Conservation (phyloP, 352 stramenopile genomes). For the Globisporangium spiculum region DNA sequence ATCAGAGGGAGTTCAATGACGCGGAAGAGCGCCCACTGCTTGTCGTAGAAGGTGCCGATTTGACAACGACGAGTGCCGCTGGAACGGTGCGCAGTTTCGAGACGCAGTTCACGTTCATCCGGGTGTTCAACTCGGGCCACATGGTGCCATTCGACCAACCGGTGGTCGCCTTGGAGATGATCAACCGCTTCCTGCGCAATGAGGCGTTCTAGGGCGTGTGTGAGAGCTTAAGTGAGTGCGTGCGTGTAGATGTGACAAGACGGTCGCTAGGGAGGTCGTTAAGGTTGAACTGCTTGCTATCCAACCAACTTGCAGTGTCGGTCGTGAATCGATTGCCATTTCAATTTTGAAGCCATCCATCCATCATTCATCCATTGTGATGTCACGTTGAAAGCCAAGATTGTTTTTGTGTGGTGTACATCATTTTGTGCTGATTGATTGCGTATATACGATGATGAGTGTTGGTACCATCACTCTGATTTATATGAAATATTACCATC, state of each 20-base stretch:
- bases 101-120: conserved; percentile 36
- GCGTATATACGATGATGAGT: neutral
- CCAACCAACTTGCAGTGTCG: too few relatives aligned
- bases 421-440: neutral
- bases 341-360: neutral
- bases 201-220: neutral
- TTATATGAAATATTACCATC: too few relatives aligned
- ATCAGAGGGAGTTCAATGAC: conserved; percentile 10
- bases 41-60: neutral
- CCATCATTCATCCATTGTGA: too few relatives aligned
- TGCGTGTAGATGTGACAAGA: neutral
- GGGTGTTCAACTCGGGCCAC: conserved; percentile 42
- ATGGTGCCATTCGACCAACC: conserved; percentile 45
- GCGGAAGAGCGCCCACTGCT: conserved; percentile 9
- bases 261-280: too few relatives aligned
- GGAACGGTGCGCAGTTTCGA: conserved; percentile 27
- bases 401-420: neutral
- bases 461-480: too few relatives aligned
- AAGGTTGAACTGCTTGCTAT: too few relatives aligned
- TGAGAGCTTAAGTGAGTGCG: neutral
- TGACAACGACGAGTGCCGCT: neutral
- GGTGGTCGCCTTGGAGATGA: conserved; percentile 28
- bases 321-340: too few relatives aligned
- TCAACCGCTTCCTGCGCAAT: conserved; percentile 42
- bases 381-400: too few relatives aligned